These are phyloP conservation scores for Sindora glabra DNA, from an alignment of 306 rosid species.

Conservation along the genomic window DNA sequence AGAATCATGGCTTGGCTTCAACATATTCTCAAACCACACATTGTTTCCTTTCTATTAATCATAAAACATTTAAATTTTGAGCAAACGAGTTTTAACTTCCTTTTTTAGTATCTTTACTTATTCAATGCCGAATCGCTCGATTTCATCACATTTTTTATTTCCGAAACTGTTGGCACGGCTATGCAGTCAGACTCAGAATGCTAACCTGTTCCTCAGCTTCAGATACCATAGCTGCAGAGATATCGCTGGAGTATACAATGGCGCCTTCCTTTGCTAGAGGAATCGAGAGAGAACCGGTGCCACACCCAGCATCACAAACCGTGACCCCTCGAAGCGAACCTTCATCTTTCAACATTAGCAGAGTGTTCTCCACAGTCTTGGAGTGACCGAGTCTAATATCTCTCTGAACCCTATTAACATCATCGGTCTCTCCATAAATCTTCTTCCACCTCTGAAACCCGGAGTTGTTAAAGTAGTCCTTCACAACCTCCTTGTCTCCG, in stretches of 20 bases:
- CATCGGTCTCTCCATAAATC: conserved; percentile 87
- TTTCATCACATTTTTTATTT: background rate
- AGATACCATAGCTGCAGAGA: conserved; percentile 86
- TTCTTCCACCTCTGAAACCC: conserved; percentile 96
- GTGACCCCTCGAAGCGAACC: conserved; percentile 58
- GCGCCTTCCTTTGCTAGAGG: conserved; percentile 89
- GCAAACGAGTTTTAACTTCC: no score
- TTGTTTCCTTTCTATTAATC: no score
- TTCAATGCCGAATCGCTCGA: no score
- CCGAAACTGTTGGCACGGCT: background rate
- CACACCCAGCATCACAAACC: conserved; percentile 91
- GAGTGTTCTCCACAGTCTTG: conserved; percentile 73
- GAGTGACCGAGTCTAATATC: conserved; percentile 82
- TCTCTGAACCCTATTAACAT: conserved; percentile 73
- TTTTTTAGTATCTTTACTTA: no score
- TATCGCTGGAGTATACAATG: conserved; percentile 57
- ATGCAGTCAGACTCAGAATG: background rate
- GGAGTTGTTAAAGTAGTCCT: conserved; percentile 80
- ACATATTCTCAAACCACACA: background rate
- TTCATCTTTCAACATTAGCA: conserved; percentile 62
- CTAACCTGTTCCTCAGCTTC: conserved; percentile 77
- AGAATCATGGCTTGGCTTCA: background rate
- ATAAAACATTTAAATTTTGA: no score
- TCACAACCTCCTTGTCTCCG: conserved; percentile 83
- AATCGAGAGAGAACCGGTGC: conserved; percentile 81